Base-by-base conservation (phyloP, 73 alveolate species). In the Durusdinium trenchii region DNA sequence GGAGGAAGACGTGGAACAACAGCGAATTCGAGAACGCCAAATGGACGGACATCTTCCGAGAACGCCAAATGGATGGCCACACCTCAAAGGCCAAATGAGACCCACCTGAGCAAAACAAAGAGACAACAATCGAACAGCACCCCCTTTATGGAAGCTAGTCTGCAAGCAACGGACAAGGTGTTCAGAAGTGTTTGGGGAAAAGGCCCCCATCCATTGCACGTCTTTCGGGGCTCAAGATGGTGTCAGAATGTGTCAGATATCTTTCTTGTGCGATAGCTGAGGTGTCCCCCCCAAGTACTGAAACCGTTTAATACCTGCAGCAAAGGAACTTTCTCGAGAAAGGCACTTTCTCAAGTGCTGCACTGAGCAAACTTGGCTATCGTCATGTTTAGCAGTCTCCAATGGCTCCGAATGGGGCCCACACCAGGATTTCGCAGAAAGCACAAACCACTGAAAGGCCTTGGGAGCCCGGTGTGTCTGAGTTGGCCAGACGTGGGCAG, bases 21-120 rank as follows among this genome's bases (percentile, higher is more conserved):
- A 26, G 43, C 81, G 43, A 6, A 14, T 67, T 67, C 42, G 43
- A 67, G 81, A 42, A 67, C 16, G 9, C 64, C 64, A 20, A 12
- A 9, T 54, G 9, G 9, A 20, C 20, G 20, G 64, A 54, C 9
- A 20, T 12, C 64, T 54, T 54, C 64, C 64, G 64, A 20, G 20
- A 54, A 54, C 64, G 28, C 51, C 81, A 20, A 26, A 67, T 14
- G 18, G 18, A 30, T 67, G 10, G 81, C 43, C 47, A 3, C 75
- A 73, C 98, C 98, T 91, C 60, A 91, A 50, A 18, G 98, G 98
- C 98, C 98, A 91, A 91, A 91, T 91, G 78, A 91, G 35, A 78
- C 98, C 98, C 54, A 91, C 98, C 98, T 91, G 38, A 23, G 85
- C 45, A 60, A 32, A 60, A 60, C 73, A 60, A 60, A 60, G 30